Evolutionary conservation across 805 yeast species (phyloP).

Genomic region (Cyberlindnera mississippiensis): DNA sequence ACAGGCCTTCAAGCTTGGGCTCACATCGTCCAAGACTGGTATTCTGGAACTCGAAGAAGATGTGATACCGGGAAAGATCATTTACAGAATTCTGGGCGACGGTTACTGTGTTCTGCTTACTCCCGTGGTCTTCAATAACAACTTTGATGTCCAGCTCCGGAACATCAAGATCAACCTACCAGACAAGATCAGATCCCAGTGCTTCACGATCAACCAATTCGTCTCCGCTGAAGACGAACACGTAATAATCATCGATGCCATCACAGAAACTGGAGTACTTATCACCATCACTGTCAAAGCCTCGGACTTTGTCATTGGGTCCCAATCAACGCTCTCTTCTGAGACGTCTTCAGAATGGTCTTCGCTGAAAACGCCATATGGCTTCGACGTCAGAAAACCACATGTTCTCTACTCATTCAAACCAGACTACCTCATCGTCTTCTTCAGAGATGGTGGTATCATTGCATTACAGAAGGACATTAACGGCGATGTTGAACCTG

Average conservation of each 20-base stretch:
- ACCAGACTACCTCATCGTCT: conserved; percentile 43
- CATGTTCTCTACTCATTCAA: conserved; percentile 47
- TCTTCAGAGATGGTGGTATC: conserved; percentile 76
- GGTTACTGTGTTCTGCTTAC: conserved; percentile 16
- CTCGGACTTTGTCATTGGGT: conserved; percentile 36
- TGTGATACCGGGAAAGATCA: conserved; percentile 33
- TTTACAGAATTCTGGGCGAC: conserved; percentile 20
- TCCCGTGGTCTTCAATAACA: conserved; percentile 25
- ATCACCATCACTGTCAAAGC: conserved; percentile 45
- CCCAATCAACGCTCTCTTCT: conserved; percentile 15
- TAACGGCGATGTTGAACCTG: conserved; percentile 34
- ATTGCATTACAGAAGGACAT: conserved; percentile 42
- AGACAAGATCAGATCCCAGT: conserved; percentile 31
- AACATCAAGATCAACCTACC: conserved; percentile 35
- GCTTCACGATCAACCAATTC: conserved; percentile 35
- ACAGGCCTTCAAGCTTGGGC: conserved; percentile 14
- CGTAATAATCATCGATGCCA: conserved; percentile 45
- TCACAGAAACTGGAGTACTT: conserved; percentile 49
- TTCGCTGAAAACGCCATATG: conserved; percentile 61
- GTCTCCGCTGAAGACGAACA: conserved; percentile 24
- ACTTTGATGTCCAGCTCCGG: conserved; percentile 18
- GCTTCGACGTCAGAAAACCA: conserved; percentile 55
- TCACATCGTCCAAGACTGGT: conserved; percentile 18
- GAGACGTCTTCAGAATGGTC: conserved; percentile 49
- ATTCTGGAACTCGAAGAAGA: conserved; percentile 31